phyloP scores from a whole-genome alignment of 1,139 yeast species.

The Kluyveromyces marxianus region DNA sequence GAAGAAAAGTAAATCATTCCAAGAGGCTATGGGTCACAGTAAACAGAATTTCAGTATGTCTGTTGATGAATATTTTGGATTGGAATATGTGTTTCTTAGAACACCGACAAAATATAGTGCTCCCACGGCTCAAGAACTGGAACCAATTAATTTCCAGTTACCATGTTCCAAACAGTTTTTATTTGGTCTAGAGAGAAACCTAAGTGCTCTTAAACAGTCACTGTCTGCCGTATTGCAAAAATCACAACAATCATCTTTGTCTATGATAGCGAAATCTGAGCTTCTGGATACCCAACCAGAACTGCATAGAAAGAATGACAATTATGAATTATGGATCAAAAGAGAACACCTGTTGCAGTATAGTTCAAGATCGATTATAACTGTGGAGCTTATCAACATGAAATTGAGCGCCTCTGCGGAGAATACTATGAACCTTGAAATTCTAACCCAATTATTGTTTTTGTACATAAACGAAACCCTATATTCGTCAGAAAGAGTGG shows the following conservation, averaged over 20 bases:
- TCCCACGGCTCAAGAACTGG: neutral
- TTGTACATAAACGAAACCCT: slow-evolving; percentile 33
- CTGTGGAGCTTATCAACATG: slow-evolving; percentile 39
- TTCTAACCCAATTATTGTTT: slow-evolving; percentile 43
- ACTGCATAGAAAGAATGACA: slow-evolving; percentile 22
- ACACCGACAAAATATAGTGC: neutral
- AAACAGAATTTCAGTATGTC: too few species aligned
- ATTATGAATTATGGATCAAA: slow-evolving; percentile 48
- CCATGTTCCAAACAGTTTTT: slow-evolving; percentile 29
- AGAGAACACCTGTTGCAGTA: slow-evolving; percentile 25
- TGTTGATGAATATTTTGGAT: slow-evolving; percentile 32
- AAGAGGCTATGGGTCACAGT: neutral
- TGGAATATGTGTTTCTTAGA: slow-evolving; percentile 25
- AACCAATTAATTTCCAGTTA: neutral
- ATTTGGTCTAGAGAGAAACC: slow-evolving; percentile 27
- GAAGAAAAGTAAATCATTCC: slow-evolving; percentile 6
- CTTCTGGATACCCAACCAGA: slow-evolving; percentile 26
- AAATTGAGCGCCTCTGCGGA: slow-evolving; percentile 28
- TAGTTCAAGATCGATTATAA: slow-evolving; percentile 31
- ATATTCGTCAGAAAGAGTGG: slow-evolving; percentile 45
- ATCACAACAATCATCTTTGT: slow-evolving; percentile 29
- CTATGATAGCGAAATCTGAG: slow-evolving; percentile 27
- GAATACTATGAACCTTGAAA: slow-evolving; percentile 40
- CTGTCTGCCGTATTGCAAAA: slow-evolving; percentile 25
- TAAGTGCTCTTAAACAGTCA: slow-evolving; percentile 19